A percentile compares a stretch with the other conserved stretches of the same genome.
phyloP scores from a whole-genome alignment of 306 rosid species.

The Lagenaria siceraria region DNA sequence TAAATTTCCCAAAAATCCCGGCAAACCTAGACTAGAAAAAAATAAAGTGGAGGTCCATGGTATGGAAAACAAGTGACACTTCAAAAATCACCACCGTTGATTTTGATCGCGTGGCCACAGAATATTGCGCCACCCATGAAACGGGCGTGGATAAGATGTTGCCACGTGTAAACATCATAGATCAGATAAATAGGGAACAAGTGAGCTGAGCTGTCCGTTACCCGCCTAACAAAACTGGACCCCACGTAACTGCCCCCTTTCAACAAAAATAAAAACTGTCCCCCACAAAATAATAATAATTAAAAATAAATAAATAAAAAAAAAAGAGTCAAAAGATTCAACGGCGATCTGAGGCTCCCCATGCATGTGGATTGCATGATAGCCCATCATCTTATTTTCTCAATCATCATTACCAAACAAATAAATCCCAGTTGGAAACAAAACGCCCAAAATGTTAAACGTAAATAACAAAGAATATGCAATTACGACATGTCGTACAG shows the following conservation, averaged over 20 bases:
- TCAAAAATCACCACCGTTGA: neutral
- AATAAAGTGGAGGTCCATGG: neutral
- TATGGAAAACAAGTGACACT: neutral
- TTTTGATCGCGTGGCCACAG: neutral
- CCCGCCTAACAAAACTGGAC: slow-evolving; percentile 24
- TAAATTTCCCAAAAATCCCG: neutral
- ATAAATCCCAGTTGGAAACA: neutral
- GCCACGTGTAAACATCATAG: slow-evolving; percentile 9
- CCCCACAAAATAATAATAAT: neutral
- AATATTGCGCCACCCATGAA: neutral
- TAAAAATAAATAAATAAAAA: no score
- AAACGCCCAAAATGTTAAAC: neutral
- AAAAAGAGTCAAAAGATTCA: neutral
- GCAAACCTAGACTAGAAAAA: neutral
- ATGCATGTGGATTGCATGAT: slow-evolving; percentile 12
- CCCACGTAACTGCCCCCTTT: slow-evolving; percentile 16
- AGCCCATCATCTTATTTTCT: neutral
- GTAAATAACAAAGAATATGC: neutral
- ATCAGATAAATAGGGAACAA: slow-evolving; percentile 9
- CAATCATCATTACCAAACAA: neutral
- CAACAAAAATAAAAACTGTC: slow-evolving; percentile 23
- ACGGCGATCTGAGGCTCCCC: neutral
- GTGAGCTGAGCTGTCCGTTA: slow-evolving; percentile 22
- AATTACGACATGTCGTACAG: slow-evolving; percentile 4
- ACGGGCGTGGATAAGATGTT: neutral